Evolutionary conservation across 768 basidiomycete genomes (phyloP).

Genomic region (Leccinum subtestaceum): DNA sequence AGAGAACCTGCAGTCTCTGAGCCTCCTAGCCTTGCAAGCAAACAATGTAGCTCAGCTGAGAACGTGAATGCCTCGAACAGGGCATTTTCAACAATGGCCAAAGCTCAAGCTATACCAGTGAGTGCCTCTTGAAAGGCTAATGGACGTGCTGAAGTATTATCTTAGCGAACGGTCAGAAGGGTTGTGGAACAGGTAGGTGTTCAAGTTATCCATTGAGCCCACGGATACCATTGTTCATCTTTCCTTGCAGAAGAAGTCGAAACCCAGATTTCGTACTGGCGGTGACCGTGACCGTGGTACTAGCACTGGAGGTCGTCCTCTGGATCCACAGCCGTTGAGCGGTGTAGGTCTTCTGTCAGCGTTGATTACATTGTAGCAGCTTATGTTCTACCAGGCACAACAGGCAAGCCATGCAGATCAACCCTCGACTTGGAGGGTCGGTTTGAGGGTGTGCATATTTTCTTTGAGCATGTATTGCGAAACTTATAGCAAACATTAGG

Average conservation of each 20-base stretch:
- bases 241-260: no score
- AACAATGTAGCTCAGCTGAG: background rate
- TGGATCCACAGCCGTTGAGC: background rate
- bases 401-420: background rate
- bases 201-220: no score
- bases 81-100: background rate
- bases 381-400: background rate
- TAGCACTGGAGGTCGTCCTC: background rate
- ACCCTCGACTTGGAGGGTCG: background rate
- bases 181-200: background rate
- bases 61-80: background rate
- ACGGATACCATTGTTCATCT: no score
- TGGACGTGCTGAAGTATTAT: background rate
- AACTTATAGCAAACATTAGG: background rate
- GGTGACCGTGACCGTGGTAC: background rate
- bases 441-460: background rate
- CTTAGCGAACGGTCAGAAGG: background rate
- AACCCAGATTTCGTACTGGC: no score
- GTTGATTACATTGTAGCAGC: background rate
- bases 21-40: background rate
- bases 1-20: background rate
- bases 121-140: background rate
- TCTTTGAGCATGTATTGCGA: background rate
- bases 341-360: background rate
- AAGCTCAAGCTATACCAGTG: background rate